A percentile compares a stretch with the other conserved stretches of the same genome.
Conservation (phyloP, 352 stramenopile genomes). For the Pythium guiyangense region DNA sequence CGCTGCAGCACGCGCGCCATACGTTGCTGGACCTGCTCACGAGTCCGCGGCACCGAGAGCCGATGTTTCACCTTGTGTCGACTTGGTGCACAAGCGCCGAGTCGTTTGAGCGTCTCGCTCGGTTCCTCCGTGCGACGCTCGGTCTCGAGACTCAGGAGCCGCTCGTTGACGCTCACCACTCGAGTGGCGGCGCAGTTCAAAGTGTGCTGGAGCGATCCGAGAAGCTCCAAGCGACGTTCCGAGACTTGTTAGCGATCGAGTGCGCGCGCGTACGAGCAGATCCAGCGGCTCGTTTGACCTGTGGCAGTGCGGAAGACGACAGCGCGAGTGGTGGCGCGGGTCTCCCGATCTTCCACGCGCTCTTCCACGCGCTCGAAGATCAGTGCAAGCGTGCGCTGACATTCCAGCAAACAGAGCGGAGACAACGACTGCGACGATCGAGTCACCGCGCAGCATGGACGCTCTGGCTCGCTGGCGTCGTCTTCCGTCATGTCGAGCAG, state of each 20-base stretch:
- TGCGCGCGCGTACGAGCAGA: neutral
- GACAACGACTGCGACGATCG: neutral
- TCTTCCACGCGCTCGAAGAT: conserved; percentile 22
- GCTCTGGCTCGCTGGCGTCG: conserved; percentile 24
- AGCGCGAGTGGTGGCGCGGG: no score
- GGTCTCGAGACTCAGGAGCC: conserved; percentile 24
- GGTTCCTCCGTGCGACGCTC: conserved; percentile 20
- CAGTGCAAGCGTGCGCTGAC: neutral
- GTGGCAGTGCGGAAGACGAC: neutral
- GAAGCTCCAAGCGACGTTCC: conserved; percentile 1
- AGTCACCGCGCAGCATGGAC: conserved; percentile 19
- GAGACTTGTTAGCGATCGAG: conserved; percentile 4
- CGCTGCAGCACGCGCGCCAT: conserved; percentile 26
- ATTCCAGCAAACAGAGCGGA: neutral
- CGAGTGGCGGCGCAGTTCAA: neutral
- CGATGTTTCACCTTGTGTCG: conserved; percentile 17
- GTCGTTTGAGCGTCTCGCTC: conserved; percentile 12
- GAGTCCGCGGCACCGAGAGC: neutral
- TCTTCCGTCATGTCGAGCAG: conserved; percentile 12
- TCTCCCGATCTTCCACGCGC: conserved; percentile 17
- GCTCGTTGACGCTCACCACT: neutral
- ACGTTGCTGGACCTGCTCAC: conserved; percentile 23
- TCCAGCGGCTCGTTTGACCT: neutral
- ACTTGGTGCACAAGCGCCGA: conserved; percentile 16
- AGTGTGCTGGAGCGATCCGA: neutral